Evolutionary conservation across 352 stramenopile genomes (phyloP).

Genomic region (Hyphochytrium catenoides): DNA sequence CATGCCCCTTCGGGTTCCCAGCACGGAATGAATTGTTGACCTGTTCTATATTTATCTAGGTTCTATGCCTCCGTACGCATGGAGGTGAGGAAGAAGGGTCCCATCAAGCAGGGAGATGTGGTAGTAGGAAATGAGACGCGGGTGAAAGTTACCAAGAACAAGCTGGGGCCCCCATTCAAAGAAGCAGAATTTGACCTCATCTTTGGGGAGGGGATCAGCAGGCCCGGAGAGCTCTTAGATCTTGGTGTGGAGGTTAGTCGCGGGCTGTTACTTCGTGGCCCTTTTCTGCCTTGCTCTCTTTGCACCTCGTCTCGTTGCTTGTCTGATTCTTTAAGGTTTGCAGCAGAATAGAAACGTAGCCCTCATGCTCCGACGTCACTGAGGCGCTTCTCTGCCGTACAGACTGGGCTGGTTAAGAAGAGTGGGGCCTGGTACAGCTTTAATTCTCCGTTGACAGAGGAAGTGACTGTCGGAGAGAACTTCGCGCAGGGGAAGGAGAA

Average conservation of each 20-base stretch:
- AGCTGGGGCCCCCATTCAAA: conserved; percentile 88
- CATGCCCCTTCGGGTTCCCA: conserved; percentile 23
- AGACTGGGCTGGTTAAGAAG: conserved; percentile 9
- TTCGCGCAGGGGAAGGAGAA: conserved; percentile 35
- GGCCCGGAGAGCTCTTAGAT: conserved; percentile 40
- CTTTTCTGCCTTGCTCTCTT: conserved; percentile 36
- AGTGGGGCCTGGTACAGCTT: conserved; percentile 9
- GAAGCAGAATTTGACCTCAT: conserved; percentile 88
- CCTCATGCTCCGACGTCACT: no score
- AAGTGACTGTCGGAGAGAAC: conserved; percentile 8
- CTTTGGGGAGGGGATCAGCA: conserved; percentile 86
- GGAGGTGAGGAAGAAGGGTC: conserved; percentile 80
- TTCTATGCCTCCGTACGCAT: conserved; percentile 70
- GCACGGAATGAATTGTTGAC: neutral
- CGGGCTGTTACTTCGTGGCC: no score
- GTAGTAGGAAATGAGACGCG: conserved; percentile 88
- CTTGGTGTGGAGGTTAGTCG: conserved; percentile 8
- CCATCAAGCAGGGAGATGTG: conserved; percentile 54
- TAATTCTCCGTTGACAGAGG: neutral
- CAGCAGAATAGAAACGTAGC: conserved; percentile 29
- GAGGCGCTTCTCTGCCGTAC: no score
- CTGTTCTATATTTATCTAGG: no score
- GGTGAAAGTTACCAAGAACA: conserved; percentile 98
- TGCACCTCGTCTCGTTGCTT: neutral
- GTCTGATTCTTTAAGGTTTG: neutral